phyloP scores from a whole-genome alignment of 257 asterid genomes.

The Petrea volubilis region DNA sequence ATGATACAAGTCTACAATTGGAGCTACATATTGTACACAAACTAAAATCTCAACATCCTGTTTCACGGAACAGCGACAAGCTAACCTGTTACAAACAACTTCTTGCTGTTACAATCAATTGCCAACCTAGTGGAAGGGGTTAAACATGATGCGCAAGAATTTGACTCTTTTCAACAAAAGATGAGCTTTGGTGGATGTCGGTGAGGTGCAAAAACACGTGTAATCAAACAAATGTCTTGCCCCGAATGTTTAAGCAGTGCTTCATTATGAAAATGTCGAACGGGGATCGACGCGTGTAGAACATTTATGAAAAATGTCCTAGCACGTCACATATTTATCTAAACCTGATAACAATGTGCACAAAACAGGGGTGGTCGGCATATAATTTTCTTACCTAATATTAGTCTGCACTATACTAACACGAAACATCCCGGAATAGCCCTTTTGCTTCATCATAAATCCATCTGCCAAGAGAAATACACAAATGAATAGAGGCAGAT shows the following conservation, averaged over 20 bases:
- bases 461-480: constrained; percentile 26
- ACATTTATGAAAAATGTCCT: background rate
- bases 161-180: background rate
- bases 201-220: too few relatives aligned
- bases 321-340: background rate
- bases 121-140: background rate
- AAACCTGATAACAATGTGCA: constrained; percentile 19
- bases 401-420: background rate
- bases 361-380: background rate
- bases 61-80: constrained; percentile 19
- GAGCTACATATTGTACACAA: constrained; percentile 50
- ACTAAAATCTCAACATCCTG: constrained; percentile 35
- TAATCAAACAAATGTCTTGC: background rate
- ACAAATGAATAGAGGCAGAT: constrained; percentile 29
- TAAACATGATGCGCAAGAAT: background rate
- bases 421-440: too few relatives aligned
- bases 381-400: constrained; percentile 23
- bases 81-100: constrained; percentile 33
- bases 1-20: constrained; percentile 47
- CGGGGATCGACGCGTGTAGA: background rate
- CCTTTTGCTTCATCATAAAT: too few relatives aligned
- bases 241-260: background rate
- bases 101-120: background rate
- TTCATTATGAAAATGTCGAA: background rate
- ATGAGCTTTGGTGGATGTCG: background rate